Conservation (phyloP, 2,329 filamentous ascomycete genomes). For the Alternaria dauci region DNA sequence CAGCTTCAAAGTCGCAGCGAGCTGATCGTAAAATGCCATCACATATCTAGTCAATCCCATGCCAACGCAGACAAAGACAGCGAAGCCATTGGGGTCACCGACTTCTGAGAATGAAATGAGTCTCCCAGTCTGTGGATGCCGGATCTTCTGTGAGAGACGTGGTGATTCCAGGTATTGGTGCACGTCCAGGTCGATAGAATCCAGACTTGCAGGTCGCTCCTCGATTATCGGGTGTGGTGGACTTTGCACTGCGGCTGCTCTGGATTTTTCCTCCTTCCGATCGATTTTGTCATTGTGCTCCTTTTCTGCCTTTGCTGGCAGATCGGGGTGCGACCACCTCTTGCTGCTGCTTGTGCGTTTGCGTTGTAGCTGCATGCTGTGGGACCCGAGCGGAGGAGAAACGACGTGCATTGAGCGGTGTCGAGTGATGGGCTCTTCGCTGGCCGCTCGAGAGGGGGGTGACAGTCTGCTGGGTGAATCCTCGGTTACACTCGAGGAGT, state of each 20-base stretch:
- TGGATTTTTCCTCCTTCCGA: slow-evolving; percentile 27
- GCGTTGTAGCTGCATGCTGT: slow-evolving; percentile 43
- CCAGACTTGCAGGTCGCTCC: slow-evolving; percentile 78
- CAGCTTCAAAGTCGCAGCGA: slow-evolving; percentile 86
- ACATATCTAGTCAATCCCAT: slow-evolving; percentile 98
- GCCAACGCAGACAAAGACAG: slow-evolving; percentile 94
- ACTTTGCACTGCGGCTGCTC: slow-evolving; percentile 36
- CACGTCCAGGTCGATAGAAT: slow-evolving; percentile 89
- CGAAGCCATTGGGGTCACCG: slow-evolving; percentile 87
- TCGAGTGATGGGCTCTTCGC: slow-evolving; percentile 41
- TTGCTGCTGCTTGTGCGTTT: slow-evolving; percentile 47
- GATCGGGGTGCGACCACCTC: slow-evolving; percentile 52
- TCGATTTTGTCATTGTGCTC: slow-evolving; percentile 46
- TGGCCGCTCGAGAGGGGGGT: slow-evolving; percentile 34
- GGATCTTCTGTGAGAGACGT: slow-evolving; percentile 85
- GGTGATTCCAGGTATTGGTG: slow-evolving; percentile 84
- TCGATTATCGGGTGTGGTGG: slow-evolving; percentile 63
- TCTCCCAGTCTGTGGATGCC: slow-evolving; percentile 83
- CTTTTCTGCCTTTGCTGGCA: slow-evolving; percentile 51
- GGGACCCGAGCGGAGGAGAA: slow-evolving; percentile 29
- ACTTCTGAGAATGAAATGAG: slow-evolving; percentile 97
- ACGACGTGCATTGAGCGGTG: slow-evolving; percentile 39
- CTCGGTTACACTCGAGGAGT: slow-evolving; percentile 38
- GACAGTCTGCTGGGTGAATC: slow-evolving; percentile 27
- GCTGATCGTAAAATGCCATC: slow-evolving; percentile 95